These are phyloP conservation scores for Monocercomonoides exilis DNA, from an alignment of 78 protist species.

Conservation along the genomic window DNA sequence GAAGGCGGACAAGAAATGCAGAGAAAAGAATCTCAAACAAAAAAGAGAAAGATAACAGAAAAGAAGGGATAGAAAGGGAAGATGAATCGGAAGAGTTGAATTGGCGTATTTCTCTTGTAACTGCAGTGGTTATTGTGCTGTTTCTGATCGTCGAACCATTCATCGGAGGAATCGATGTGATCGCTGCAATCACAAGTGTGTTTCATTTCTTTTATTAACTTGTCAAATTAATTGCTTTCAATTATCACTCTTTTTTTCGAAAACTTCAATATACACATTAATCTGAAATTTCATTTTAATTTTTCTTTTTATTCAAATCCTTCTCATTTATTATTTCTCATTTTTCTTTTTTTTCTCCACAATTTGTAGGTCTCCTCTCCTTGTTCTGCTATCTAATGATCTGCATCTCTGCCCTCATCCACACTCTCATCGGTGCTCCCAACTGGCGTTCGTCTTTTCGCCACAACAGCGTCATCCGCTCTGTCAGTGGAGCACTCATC, in stretches of 20 bases:
- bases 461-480: background rate
- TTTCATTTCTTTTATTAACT: background rate
- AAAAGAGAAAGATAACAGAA: no score
- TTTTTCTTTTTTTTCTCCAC: no score
- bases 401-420: background rate
- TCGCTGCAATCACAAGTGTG: background rate
- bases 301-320: background rate
- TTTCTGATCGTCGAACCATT: no score
- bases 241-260: no score
- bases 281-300: background rate
- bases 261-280: background rate
- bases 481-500: background rate
- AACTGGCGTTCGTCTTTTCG: background rate
- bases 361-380: background rate
- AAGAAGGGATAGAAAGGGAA: no score
- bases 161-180: no score
- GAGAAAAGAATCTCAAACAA: no score
- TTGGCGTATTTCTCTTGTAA: no score
- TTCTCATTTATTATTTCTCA: background rate
- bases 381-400: background rate
- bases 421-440: background rate
- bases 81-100: no score
- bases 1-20: no score
- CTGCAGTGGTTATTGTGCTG: no score
- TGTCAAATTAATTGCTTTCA: no score